These are phyloP conservation scores for Exidia glandulosa DNA, from an alignment of 768 basidiomycete genomes.

Conservation along the genomic window DNA sequence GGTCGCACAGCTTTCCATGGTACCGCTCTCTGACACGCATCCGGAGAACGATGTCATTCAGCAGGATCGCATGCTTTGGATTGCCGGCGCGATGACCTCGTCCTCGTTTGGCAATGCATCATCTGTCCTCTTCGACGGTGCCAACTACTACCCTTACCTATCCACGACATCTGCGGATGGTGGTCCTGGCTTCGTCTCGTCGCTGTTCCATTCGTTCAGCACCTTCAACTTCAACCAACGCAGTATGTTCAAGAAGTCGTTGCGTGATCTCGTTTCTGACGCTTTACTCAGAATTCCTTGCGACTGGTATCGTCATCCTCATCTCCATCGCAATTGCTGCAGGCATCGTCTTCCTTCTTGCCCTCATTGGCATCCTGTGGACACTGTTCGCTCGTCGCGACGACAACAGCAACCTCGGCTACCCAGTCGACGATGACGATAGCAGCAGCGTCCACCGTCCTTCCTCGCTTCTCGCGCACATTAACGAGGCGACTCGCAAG, in stretches of 20 bases:
- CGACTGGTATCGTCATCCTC: slow-evolving; percentile 86
- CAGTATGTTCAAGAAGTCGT: slow-evolving; percentile 35
- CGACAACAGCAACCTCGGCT: slow-evolving; percentile 40
- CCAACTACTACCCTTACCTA: slow-evolving; percentile 72
- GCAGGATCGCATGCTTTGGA: slow-evolving; percentile 78
- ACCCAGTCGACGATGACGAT: slow-evolving; percentile 64
- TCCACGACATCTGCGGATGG: slow-evolving; percentile 56
- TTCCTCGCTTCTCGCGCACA: slow-evolving; percentile 79
- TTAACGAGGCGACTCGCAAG: slow-evolving; percentile 79
- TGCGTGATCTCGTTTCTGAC: slow-evolving; percentile 3
- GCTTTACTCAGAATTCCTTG: slow-evolving; percentile 58
- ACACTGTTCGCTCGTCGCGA: slow-evolving; percentile 77
- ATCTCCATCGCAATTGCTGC: slow-evolving; percentile 96
- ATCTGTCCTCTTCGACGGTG: slow-evolving; percentile 79
- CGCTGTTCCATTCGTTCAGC: slow-evolving; percentile 73
- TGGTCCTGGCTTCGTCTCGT: slow-evolving; percentile 54
- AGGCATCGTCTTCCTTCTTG: slow-evolving; percentile 82
- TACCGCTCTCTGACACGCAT: slow-evolving; percentile 77
- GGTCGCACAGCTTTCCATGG: slow-evolving; percentile 79
- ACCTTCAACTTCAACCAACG: slow-evolving; percentile 63
- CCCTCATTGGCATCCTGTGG: slow-evolving; percentile 79
- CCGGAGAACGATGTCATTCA: slow-evolving; percentile 58
- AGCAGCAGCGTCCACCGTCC: slow-evolving; percentile 64
- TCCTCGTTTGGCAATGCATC: slow-evolving; percentile 69
- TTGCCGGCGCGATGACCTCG: slow-evolving; percentile 68